A percentile compares a stretch with the other conserved stretches of the same genome.
These are phyloP conservation scores for Tuber melanosporum DNA, from an alignment of 495 filamentous ascomycete genomes.

Conservation along the genomic window DNA sequence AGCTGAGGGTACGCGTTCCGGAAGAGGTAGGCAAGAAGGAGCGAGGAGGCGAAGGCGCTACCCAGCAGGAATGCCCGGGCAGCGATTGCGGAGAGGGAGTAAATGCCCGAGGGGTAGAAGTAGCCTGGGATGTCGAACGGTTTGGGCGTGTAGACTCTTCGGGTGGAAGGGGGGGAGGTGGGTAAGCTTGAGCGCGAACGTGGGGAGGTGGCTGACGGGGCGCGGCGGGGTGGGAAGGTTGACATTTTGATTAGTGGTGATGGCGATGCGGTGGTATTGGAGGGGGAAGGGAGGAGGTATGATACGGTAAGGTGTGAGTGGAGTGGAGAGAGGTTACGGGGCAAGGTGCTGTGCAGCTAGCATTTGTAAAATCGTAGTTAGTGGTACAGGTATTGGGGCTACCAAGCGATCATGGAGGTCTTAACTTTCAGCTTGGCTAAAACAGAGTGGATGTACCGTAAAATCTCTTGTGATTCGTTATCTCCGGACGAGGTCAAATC, in stretches of 20 bases:
- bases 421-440: too few relatives aligned
- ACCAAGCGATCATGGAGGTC: neutral
- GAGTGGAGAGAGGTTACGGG: neutral
- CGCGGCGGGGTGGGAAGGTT: conserved; percentile 11
- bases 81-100: conserved; percentile 73
- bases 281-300: neutral
- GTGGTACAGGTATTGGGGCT: too few relatives aligned
- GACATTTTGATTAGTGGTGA: conserved; percentile 1
- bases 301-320: neutral
- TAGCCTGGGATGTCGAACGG: conserved; percentile 30
- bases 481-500: too few relatives aligned
- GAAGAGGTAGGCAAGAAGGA: conserved; percentile 45
- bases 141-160: neutral
- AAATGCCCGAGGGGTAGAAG: conserved; percentile 53
- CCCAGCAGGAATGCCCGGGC: conserved; percentile 58
- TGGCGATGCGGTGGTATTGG: neutral
- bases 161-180: conserved; percentile 9
- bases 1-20: conserved; percentile 65
- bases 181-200: conserved; percentile 39
- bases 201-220: conserved; percentile 16
- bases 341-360: neutral
- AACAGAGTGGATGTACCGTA: too few relatives aligned
- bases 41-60: conserved; percentile 45
- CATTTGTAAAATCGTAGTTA: too few relatives aligned
- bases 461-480: too few relatives aligned